Evolutionary conservation across 1,139 yeast genomes (phyloP), one percentile per base, ranked within the genome.

Genomic region (Magnusiomyces magnusii): DNA sequence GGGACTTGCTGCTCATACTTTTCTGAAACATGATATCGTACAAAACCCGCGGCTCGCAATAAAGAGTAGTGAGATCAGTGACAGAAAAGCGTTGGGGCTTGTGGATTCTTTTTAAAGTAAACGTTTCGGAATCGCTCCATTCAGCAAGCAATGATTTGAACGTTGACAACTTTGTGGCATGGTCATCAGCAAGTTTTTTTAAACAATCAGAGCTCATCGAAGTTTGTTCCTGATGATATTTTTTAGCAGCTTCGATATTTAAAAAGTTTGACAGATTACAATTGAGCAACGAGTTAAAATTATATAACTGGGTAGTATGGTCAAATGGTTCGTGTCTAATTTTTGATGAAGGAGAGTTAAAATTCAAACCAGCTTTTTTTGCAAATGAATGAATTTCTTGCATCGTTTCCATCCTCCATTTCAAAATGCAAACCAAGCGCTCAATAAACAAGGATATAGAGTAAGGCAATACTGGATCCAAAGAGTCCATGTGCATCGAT

Each of bases 21-120:
- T 39, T 39, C 19, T 39, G 44, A 39, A 44, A 23, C 7, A 44
- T 21, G 7, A 39, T 21, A 23, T 36, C 62, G 57, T 69, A 71
- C 39, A 69, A 64, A 10, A 55, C 57, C 49, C 58, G 56, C 42
- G 69, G 60, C 60, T 66, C 74, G 56, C 74, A 71, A 57, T 67
- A 66, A 51, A 66, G 64, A 0, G 69, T 63, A 7, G 64, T 60
- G 53, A 71, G 58, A 49, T 67, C 71, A 1, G 73, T 69, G 13
- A 68, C 74, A 2, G 65, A 61, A 25, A 67, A 60, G 51, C 65
- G 60, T 2, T 44, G n/a, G 3, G 49, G 49, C 17, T 44, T 44
- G 17, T 44, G 27, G 17, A 44, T 3, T 3, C 3, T 5, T 17
- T 44, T 19, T n/a, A 44, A 44, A 19, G 24, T 21, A 10, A 44